Percentiles rank a stretch among this genome's conserved stretches.
Conservation (phyloP, 176 grass and related monocot species). For the Carex kokanica region DNA sequence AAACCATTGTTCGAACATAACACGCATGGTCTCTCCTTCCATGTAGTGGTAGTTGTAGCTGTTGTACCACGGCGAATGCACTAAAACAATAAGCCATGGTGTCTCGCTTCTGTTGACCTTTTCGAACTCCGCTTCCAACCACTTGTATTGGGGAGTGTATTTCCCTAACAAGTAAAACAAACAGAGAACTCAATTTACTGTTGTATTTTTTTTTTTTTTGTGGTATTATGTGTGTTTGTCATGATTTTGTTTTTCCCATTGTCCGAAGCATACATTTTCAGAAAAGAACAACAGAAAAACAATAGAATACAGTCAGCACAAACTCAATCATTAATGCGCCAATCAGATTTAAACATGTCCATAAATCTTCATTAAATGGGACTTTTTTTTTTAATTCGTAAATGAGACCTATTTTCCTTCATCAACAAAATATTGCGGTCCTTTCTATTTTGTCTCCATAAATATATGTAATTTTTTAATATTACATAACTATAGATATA, state of each 20-base stretch:
- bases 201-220: neutral
- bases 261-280: too few species aligned
- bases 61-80: slow-evolving; percentile 94
- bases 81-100: slow-evolving; percentile 80
- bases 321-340: too few species aligned
- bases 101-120: slow-evolving; percentile 85
- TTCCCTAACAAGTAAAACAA: slow-evolving; percentile 47
- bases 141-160: slow-evolving; percentile 86
- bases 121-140: slow-evolving; percentile 73
- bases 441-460: neutral
- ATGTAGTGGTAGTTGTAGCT: slow-evolving; percentile 94
- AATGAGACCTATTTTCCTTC: neutral
- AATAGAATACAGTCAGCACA: too few species aligned
- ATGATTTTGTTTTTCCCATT: too few species aligned
- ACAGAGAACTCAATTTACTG: neutral
- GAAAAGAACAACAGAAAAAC: too few species aligned
- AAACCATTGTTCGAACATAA: slow-evolving; percentile 89
- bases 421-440: neutral
- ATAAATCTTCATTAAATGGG: neutral
- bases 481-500: neutral
- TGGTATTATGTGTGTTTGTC: too few species aligned
- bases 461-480: neutral
- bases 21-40: slow-evolving; percentile 91
- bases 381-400: neutral
- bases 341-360: neutral